phyloP scores from a whole-genome alignment of 2,329 filamentous ascomycete genomes.

The Penicillium sp. region DNA sequence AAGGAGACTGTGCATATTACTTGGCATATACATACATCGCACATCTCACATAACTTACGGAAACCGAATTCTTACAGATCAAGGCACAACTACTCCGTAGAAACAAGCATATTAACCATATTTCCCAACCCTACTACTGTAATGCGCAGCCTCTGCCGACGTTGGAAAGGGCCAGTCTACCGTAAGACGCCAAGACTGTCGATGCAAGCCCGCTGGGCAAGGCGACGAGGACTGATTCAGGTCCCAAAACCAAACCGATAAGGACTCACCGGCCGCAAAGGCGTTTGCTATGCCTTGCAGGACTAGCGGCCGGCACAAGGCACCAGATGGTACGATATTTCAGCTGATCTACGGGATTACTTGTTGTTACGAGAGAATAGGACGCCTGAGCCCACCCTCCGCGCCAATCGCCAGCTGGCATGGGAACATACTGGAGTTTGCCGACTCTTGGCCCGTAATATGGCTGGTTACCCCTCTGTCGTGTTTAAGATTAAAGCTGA shows the following conservation, averaged over 20 bases:
- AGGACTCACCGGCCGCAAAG: not conserved
- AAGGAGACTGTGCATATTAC: not conserved
- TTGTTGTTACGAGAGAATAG: not conserved
- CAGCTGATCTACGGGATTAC: not conserved
- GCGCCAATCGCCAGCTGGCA: not conserved
- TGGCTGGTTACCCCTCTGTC: not conserved
- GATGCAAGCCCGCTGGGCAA: too few relatives aligned
- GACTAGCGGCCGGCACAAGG: not conserved
- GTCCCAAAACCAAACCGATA: too few relatives aligned
- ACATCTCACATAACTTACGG: not conserved
- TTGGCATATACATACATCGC: not conserved
- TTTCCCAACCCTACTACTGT: too few relatives aligned
- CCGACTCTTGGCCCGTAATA: not conserved
- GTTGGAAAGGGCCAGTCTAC: too few relatives aligned
- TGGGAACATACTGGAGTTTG: not conserved
- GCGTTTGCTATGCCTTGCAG: not conserved
- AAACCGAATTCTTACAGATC: not conserved
- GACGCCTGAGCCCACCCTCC: not conserved
- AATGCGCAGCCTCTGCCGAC: too few relatives aligned
- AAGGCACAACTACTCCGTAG: not conserved
- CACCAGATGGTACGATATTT: not conserved
- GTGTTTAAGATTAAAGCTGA: not conserved
- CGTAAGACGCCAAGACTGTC: too few relatives aligned
- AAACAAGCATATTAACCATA: too few relatives aligned
- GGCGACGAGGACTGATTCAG: too few relatives aligned